Conservation (phyloP, 257 asterid species). For the Mentha longifolia region DNA sequence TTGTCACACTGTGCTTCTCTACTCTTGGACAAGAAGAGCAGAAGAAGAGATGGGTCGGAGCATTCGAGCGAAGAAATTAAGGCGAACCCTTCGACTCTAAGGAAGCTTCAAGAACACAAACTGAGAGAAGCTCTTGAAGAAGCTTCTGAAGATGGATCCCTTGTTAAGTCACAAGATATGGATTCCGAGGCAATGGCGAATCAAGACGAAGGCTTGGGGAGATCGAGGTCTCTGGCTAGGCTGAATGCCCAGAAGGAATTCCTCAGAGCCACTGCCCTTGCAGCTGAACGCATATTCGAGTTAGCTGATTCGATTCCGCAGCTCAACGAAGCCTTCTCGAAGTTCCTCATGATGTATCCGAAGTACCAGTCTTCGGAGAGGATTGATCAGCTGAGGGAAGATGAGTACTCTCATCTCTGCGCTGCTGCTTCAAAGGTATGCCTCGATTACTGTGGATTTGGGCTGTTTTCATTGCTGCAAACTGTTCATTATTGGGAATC, state of each 20-base stretch:
- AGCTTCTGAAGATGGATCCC: conserved; percentile 96
- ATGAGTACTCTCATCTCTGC: conserved; percentile 82
- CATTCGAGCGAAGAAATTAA: conserved; percentile 64
- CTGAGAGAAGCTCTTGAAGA: conserved; percentile 97
- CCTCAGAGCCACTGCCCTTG: conserved; percentile 90
- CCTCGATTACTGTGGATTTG: conserved; percentile 98
- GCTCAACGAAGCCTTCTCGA: conserved; percentile 70
- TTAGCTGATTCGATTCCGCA: conserved; percentile 68
- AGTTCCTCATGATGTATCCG: conserved; percentile 92
- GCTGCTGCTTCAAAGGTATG: conserved; percentile 76
- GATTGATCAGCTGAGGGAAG: conserved; percentile 87
- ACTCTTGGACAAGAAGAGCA: conserved; percentile 91
- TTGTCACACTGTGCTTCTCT: conserved; percentile 94
- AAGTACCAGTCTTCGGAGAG: conserved; percentile 82
- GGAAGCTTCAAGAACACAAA: conserved; percentile 87
- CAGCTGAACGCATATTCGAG: conserved; percentile 82
- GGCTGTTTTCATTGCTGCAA: conserved; percentile 93
- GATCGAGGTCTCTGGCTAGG: conserved; percentile 90
- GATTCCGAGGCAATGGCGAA: conserved; percentile 66
- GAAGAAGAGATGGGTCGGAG: conserved; percentile 71
- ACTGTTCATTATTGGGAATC: conserved; percentile 97
- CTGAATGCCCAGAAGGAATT: conserved; percentile 93
- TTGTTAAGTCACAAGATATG: conserved; percentile 80
- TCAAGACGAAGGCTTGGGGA: conserved; percentile 77
- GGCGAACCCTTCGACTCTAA: conserved; percentile 63